Base-by-base conservation (phyloP, 495 filamentous ascomycete species). In the Cryomyces minteri region DNA sequence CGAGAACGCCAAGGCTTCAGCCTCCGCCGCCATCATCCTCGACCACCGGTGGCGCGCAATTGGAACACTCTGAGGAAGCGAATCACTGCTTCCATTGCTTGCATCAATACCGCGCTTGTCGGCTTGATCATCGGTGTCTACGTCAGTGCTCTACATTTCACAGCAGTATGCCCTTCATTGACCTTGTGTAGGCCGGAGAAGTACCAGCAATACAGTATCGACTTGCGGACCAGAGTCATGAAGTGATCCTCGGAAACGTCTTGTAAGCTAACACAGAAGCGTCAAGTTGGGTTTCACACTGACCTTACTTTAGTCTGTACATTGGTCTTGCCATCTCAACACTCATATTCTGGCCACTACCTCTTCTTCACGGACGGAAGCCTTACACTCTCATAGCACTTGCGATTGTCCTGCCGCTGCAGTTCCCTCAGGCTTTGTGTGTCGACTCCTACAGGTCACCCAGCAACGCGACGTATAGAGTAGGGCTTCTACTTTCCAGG, bases 351-450 rank as follows among this genome's bases (percentile, higher is more conserved):
- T 87, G 81, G 80, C 80, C 82, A 1, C 60, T 87, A 6, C 76
- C 82, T 6, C 60, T 86, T n/a, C 66, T 86, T 1, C 80, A 85
- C 56, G 81, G 82, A 12, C 70, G 80, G 32, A 84, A 84, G 58
- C 76, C 79, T 6, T 87, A 86, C 56, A 74, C 75, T 33, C 56
- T 87, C 39, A 65, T 67, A 33, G 70, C 78, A 25, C 65, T 82
- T 38, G 66, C 73, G 5, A 53, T 82, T 12, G 70, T 78, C n/a
- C 68, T 85, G 61, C 79, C 80, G 14, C 64, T 87, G 1, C 71
- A 85, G 40, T 77, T 86, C 50, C 82, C 82, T 0, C 80, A 87
- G 54, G 82, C 77, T 9, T 57, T 84, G 8, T 66, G 70, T 5
- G 72, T 82, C 31, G 67, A 69, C 38, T 43, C 56, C 10, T 59